Base-by-base conservation (phyloP, 495 filamentous ascomycete species). In the Xeromyces bisporus region DNA sequence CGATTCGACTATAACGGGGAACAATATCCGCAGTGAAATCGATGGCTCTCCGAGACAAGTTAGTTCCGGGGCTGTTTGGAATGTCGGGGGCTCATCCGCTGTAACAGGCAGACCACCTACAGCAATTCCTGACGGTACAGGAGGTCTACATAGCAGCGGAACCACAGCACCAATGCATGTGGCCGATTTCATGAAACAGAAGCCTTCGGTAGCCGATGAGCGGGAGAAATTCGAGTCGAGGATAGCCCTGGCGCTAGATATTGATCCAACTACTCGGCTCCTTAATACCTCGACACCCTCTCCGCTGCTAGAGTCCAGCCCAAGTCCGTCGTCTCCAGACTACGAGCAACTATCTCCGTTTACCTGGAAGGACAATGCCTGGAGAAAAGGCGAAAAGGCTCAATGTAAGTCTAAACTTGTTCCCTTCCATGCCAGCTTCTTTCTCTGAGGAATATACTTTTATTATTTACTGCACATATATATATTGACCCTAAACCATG, bases 211-310 rank as follows among this genome's bases (percentile, higher is more conserved):
- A 16, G 17, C 67, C 21, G 67, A 75, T 15, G 69, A 83, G 26
- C 42, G 57, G 17, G 72, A 77, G 28, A 73, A 66, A 28, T 77
- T 91, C 42, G 73, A 84, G 41, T 67, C 67, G 21, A 72, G 89
- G 11, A 44, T 96, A 23, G 89, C 91, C 6, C 53, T 78, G 21
- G 89, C 89, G 3, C 64, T 93, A 11, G 75, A 80, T n/a, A 62
- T 96, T 35, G 79, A 96, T 44, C 72, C 67, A 31, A 56, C 66
- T 18, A 55, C 56, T 32, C 66, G 69, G 41, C 56, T 80, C 6
- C 59, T 86, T 26, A 59, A 56, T 32, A 62, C 43, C 14, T 53
- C 40, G 32, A 38, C 41, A 7, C 28, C 33, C 14, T 38, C 35
- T 29, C 26, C 37, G n/a, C 15, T 37, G 27, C 24, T 38, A 11